A percentile compares a stretch with the other conserved stretches of the same genome.
phyloP scores from a whole-genome alignment of 2,329 filamentous ascomycete genomes.

The Epichloe sylvatica region DNA sequence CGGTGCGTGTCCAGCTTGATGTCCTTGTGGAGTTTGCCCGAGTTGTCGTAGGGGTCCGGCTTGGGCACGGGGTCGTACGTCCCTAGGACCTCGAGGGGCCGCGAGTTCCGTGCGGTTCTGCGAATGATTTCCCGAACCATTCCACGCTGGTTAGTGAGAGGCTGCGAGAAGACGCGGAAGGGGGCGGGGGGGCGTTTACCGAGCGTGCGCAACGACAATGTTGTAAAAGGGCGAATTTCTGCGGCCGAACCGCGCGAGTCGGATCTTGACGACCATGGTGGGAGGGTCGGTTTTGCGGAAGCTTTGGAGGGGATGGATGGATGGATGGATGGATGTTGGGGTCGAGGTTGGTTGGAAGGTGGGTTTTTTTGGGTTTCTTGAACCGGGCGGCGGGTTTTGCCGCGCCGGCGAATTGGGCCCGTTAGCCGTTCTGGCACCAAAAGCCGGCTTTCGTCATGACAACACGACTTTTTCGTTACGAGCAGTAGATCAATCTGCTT shows the following conservation, averaged over 20 bases:
- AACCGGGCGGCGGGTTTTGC: constrained; percentile 23
- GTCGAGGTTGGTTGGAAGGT: background rate
- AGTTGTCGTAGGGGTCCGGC: constrained; percentile 42
- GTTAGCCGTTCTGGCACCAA: too few relatives aligned
- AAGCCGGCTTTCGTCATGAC: too few relatives aligned
- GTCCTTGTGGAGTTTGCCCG: constrained; percentile 72
- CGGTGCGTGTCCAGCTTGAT: constrained; percentile 71
- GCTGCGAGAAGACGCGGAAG: too few relatives aligned
- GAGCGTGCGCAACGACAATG: constrained; percentile 86
- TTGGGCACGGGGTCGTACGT: constrained; percentile 59
- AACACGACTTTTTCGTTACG: background rate
- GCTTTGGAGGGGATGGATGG: background rate
- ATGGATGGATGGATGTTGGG: background rate
- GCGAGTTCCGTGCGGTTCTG: constrained; percentile 73
- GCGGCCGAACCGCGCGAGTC: constrained; percentile 85
- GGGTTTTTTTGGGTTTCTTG: constrained; percentile 5
- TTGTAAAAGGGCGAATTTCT: constrained; percentile 89
- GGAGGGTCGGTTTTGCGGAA: background rate
- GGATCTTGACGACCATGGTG: constrained; percentile 81
- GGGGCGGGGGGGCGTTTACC: constrained; percentile 37
- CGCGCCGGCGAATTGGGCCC: constrained; percentile 15
- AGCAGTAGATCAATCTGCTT: too few relatives aligned
- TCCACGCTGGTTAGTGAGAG: too few relatives aligned
- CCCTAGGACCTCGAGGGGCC: constrained; percentile 84
- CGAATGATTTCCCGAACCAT: too few relatives aligned